Percentiles rank a stretch among this genome's conserved stretches.
Conservation (phyloP, 768 basidiomycete species). For the Pilatotrama ljubarskyi region DNA sequence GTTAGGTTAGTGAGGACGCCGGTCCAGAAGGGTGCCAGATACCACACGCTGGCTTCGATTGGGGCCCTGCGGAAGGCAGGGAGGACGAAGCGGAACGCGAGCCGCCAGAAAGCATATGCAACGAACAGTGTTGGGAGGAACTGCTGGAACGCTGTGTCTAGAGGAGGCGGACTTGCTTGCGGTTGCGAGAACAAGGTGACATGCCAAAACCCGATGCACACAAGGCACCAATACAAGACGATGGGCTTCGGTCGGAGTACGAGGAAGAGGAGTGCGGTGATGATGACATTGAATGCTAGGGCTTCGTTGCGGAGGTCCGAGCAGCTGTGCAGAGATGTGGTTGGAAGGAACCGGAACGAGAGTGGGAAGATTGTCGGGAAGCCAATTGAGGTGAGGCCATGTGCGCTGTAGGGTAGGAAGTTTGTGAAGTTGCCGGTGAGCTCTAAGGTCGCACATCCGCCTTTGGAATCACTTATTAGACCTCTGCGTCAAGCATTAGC, state of each 20-base stretch:
- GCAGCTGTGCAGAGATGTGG: slow-evolving; percentile 59
- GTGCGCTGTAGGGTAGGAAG: slow-evolving; percentile 56
- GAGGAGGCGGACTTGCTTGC: slow-evolving; percentile 59
- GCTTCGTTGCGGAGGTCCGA: slow-evolving; percentile 68
- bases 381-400: slow-evolving; percentile 69
- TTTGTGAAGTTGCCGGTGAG: slow-evolving; percentile 73
- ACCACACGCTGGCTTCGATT: slow-evolving; percentile 72
- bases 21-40: slow-evolving; percentile 77
- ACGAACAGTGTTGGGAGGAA: slow-evolving; percentile 82
- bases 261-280: slow-evolving; percentile 68
- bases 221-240: slow-evolving; percentile 72
- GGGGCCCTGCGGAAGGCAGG: slow-evolving; percentile 68
- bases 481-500: slow-evolving; percentile 46
- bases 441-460: slow-evolving; percentile 75
- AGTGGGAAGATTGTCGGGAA: slow-evolving; percentile 78
- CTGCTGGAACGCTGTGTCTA: slow-evolving; percentile 70
- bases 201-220: slow-evolving; percentile 87
- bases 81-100: slow-evolving; percentile 71
- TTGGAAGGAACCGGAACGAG: slow-evolving; percentile 56
- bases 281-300: slow-evolving; percentile 69
- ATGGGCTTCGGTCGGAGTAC: slow-evolving; percentile 71
- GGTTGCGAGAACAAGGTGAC: slow-evolving; percentile 78
- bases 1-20: slow-evolving; percentile 76
- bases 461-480: slow-evolving; percentile 57
- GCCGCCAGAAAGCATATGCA: slow-evolving; percentile 76